Conservation (phyloP, 169 alveolate species). For the Theileria annulata region DNA sequence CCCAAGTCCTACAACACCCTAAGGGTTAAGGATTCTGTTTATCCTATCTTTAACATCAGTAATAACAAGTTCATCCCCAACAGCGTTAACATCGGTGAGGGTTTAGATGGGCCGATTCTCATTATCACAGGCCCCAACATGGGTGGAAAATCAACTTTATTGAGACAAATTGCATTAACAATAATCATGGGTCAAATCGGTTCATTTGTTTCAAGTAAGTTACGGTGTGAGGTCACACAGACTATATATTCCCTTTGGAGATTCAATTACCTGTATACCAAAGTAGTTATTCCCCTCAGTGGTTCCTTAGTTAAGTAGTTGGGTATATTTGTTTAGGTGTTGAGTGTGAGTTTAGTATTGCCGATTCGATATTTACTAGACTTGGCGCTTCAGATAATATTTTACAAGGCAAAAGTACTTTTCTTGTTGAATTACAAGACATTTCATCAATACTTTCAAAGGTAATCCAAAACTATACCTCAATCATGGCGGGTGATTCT, state of each 20-base stretch:
- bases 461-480: slow-evolving; percentile 68
- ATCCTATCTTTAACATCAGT: slow-evolving; percentile 39
- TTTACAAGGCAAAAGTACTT: slow-evolving; percentile 97
- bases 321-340: slow-evolving; percentile 2
- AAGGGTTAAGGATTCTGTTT: slow-evolving; percentile 14
- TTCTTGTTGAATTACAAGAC: slow-evolving; percentile 98
- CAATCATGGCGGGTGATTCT: not conserved
- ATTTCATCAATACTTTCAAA: slow-evolving; percentile 78
- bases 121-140: slow-evolving; percentile 99
- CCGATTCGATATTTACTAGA: slow-evolving; percentile 97
- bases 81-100: slow-evolving; percentile 63
- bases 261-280: too few relatives aligned
- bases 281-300: too few relatives aligned
- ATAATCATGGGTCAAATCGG: slow-evolving; percentile 98
- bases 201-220: slow-evolving; percentile 94
- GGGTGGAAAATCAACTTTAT: slow-evolving; percentile 99
- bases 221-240: too few relatives aligned
- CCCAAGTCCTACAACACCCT: not conserved
- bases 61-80: slow-evolving; percentile 80
- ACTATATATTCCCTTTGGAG: too few relatives aligned
- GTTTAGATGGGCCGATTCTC: slow-evolving; percentile 45
- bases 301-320: not conserved
- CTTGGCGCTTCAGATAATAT: slow-evolving; percentile 98
- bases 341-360: slow-evolving; percentile 85
- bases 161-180: slow-evolving; percentile 93